phyloP scores from a whole-genome alignment of 306 rosid species.

The Styphnolobium japonicum region DNA sequence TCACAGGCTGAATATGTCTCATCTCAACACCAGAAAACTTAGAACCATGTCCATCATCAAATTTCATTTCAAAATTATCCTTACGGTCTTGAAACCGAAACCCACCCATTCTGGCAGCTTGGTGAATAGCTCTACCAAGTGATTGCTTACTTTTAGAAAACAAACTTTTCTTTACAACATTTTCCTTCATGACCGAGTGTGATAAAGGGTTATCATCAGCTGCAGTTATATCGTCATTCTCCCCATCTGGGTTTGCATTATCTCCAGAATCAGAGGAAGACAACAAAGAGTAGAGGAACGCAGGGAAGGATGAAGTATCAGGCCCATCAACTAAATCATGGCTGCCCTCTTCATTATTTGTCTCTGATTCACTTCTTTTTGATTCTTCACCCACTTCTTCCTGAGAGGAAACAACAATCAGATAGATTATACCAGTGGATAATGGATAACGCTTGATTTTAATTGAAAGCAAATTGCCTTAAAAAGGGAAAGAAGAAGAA shows the following conservation, averaged over 20 bases:
- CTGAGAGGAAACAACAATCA: conserved; percentile 33
- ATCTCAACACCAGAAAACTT: conserved; percentile 53
- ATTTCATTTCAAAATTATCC: conserved; percentile 33
- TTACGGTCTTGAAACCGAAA: conserved; percentile 41
- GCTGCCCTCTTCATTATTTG: conserved; percentile 33
- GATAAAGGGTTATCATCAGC: conserved; percentile 12
- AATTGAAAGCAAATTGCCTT: not conserved
- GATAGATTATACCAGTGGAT: not conserved
- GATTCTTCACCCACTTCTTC: conserved; percentile 44
- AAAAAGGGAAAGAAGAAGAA: not conserved
- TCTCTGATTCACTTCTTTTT: conserved; percentile 38
- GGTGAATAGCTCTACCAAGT: conserved; percentile 51
- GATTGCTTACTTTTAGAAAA: conserved; percentile 68
- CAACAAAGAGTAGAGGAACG: conserved; percentile 77
- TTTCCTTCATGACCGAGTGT: conserved; percentile 44
- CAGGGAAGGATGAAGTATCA: conserved; percentile 86
- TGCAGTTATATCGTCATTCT: conserved; percentile 31
- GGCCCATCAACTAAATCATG: conserved; percentile 58
- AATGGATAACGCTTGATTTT: not conserved
- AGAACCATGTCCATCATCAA: conserved; percentile 30
- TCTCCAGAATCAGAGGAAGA: conserved; percentile 54
- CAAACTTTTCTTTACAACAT: conserved; percentile 52
- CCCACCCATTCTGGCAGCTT: conserved; percentile 64
- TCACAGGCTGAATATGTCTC: conserved; percentile 36
- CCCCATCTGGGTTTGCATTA: conserved; percentile 27